A percentile compares a stretch with the other conserved stretches of the same genome.
Conservation (phyloP, 306 rosid genomes). For the Vigna nakashimae region DNA sequence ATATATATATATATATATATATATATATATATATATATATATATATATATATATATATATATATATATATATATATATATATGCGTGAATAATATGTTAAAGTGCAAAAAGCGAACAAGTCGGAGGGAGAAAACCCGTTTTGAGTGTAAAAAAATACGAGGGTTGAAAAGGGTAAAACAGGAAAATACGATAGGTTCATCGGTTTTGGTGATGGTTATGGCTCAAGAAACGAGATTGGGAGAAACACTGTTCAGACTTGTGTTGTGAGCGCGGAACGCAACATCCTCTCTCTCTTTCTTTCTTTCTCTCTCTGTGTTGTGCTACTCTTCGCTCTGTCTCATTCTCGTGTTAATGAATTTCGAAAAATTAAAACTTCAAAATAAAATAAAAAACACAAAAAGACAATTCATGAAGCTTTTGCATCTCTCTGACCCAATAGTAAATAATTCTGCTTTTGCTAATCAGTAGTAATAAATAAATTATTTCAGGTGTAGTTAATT, state of each 20-base stretch:
- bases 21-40: background rate
- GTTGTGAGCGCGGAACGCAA: background rate
- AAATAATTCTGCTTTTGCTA: background rate
- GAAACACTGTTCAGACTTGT: conserved; percentile 37
- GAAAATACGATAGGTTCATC: conserved; percentile 44
- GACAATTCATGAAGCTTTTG: conserved; percentile 7
- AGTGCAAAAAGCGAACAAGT: background rate
- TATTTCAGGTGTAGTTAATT: background rate
- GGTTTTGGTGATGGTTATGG: conserved; percentile 53
- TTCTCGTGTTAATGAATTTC: background rate
- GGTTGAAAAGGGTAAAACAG: conserved; percentile 54
- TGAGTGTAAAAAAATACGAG: background rate
- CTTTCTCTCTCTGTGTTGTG: background rate
- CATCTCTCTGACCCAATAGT: conserved; percentile 6
- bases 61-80: background rate
- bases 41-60: background rate
- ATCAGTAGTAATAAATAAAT: background rate
- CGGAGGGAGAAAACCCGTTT: conserved; percentile 32
- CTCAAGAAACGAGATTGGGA: conserved; percentile 66
- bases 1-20: background rate
- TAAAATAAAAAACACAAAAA: background rate
- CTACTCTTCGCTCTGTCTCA: background rate
- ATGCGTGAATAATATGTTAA: background rate
- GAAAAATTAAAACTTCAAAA: background rate
- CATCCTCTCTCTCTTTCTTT: conserved; percentile 11